Evolutionary conservation across 345 rosid species (phyloP), one percentile per base, ranked within the genome.

Genomic region (Camelina laxa): DNA sequence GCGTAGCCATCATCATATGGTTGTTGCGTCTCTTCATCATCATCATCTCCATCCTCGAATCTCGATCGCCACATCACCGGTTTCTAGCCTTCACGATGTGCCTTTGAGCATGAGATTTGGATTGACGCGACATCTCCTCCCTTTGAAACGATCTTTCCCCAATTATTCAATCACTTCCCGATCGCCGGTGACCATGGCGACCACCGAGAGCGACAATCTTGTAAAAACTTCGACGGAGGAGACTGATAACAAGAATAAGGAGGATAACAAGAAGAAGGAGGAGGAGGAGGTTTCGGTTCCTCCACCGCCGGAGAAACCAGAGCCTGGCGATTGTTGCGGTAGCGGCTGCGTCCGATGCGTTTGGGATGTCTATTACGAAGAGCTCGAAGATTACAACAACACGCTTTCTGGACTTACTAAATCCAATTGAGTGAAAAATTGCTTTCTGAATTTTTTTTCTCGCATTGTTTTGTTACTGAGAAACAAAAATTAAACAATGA

Each of bases 281-380:
- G 9, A 51, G 6, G 55, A 54, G 67, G 69, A 65, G 31, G 30
- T 15, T 24, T 30, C 78, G 45, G 70, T 72, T 2, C 88, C 90
- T 2, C 92, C 88, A 20, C 97, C 96, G 53, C 97, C 96, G 63
- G 98, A 94, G 86, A 89, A 88, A 87, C 97, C 98, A 35, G 90
- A 87, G 74, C 87, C 96, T 17, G 95, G 96, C 5, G 97, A 95
- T 82, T 95, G 99, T 31, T 95, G 99, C 51, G 97, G 97, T 5
- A 88, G 95, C 83, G 98, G 97, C 2, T 94, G 98, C 83, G 90
- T 88, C 3, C 74, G 91, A 60, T 94, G 97, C 86, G 97, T 94
- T 11, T 90, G 99, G 99, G 97, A 94, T 80, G 86, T 94, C 44
- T 90, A 94, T 75, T 90, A 88, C 63, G 97, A 94, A 3, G 90